A percentile compares a stretch with the other conserved stretches of the same genome.
These are phyloP conservation scores for Babjeviella inositovora DNA, from an alignment of 805 yeast species.

Conservation along the genomic window DNA sequence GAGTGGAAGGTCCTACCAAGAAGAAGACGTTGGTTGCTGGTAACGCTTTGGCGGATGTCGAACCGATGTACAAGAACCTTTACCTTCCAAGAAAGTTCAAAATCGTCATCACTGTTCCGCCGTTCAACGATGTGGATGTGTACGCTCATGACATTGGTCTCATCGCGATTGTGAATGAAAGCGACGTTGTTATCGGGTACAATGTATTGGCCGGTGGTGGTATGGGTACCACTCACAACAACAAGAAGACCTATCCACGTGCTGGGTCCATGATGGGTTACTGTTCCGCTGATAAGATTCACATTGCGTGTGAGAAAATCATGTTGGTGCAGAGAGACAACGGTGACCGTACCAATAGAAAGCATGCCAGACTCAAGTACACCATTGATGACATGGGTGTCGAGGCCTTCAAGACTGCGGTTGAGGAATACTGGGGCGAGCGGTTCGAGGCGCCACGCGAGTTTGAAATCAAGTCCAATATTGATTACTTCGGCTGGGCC, in stretches of 20 bases:
- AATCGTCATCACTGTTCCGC: constrained; percentile 89
- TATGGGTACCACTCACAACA: constrained; percentile 97
- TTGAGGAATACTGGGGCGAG: constrained; percentile 72
- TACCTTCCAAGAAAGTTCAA: constrained; percentile 94
- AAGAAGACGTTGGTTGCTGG: constrained; percentile 79
- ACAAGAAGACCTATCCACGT: constrained; percentile 92
- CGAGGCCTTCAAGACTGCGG: constrained; percentile 62
- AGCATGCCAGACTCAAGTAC: constrained; percentile 94
- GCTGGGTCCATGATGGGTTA: constrained; percentile 82
- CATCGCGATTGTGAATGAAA: constrained; percentile 65
- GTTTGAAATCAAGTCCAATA: constrained; percentile 71
- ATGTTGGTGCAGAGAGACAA: constrained; percentile 89
- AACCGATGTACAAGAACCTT: constrained; percentile 76
- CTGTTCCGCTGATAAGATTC: constrained; percentile 49
- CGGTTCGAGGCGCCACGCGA: constrained; percentile 55
- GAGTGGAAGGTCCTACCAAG: constrained; percentile 66
- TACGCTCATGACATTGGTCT: constrained; percentile 92
- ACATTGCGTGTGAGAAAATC: constrained; percentile 73
- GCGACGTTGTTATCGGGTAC: constrained; percentile 56
- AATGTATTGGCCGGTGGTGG: constrained; percentile 94
- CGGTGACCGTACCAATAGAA: constrained; percentile 93
- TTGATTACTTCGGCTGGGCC: constrained; percentile 89
- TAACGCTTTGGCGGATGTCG: constrained; percentile 61
- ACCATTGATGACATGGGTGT: constrained; percentile 92
- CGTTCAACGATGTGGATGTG: constrained; percentile 91